phyloP scores from a whole-genome alignment of 2,329 filamentous ascomycete genomes.

The Ascochyta viciae-villosae region DNA sequence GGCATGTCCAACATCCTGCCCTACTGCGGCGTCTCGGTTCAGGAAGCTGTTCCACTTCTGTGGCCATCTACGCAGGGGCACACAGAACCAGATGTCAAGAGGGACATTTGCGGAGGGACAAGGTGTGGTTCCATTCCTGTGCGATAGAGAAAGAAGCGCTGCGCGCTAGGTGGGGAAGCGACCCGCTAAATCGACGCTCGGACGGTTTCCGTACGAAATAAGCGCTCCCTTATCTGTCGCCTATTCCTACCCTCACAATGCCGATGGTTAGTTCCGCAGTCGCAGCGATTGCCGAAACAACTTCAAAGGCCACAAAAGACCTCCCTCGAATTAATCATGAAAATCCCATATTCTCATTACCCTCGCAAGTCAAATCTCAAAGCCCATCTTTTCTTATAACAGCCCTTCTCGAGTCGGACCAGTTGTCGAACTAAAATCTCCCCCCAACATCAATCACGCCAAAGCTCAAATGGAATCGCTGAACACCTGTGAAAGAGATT shows the following conservation, averaged over 20 bases:
- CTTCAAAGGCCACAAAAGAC: constrained; percentile 1
- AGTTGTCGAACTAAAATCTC: not conserved
- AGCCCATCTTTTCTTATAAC: not conserved
- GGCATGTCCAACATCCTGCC: constrained; percentile 26
- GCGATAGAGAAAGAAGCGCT: not conserved
- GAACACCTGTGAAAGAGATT: not conserved
- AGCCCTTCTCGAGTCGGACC: not conserved
- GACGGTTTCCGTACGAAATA: not conserved
- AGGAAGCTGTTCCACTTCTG: not conserved
- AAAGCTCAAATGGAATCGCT: not conserved
- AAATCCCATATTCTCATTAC: not conserved
- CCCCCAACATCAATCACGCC: no score
- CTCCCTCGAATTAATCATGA: not conserved
- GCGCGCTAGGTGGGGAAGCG: not conserved
- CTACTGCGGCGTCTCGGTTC: constrained; percentile 9
- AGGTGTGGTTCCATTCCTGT: not conserved
- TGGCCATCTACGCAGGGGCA: constrained; percentile 5
- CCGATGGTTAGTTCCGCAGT: not conserved
- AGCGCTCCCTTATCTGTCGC: constrained; percentile 3
- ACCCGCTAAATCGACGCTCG: not conserved
- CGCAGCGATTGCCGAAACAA: not conserved
- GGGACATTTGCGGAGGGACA: not conserved
- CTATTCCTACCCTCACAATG: no score
- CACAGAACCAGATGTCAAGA: not conserved
- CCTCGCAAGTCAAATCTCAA: not conserved